These are phyloP conservation scores for Brassica cretica DNA, from an alignment of 345 rosid genomes.

Conservation along the genomic window DNA sequence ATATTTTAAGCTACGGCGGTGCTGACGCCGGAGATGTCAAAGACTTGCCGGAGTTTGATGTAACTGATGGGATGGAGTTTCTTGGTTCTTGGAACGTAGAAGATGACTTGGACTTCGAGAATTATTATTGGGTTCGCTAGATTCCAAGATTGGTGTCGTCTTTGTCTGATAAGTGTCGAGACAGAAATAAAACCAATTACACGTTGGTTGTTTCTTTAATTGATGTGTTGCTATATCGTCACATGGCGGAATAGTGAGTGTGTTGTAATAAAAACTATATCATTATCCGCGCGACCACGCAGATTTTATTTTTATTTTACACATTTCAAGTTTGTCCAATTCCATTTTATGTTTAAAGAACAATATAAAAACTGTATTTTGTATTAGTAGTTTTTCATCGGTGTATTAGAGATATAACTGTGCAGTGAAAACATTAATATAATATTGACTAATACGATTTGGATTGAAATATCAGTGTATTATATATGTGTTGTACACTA, in stretches of 20 bases:
- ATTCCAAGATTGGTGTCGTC: slow-evolving; percentile 7
- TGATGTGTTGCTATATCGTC: neutral
- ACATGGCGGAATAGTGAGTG: neutral
- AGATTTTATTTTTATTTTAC: too few relatives aligned
- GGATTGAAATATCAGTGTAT: too few relatives aligned
- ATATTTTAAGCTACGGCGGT: slow-evolving; percentile 13
- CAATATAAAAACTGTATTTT: too few relatives aligned
- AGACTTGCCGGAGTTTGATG: slow-evolving; percentile 7
- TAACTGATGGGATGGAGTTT: slow-evolving; percentile 13
- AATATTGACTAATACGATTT: too few relatives aligned
- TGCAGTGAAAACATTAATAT: too few relatives aligned
- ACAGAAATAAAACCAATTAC: slow-evolving; percentile 11
- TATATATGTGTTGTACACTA: too few relatives aligned
- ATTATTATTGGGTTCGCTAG: neutral
- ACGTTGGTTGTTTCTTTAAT: slow-evolving; percentile 16
- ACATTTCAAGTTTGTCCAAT: too few relatives aligned
- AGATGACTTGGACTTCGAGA: slow-evolving; percentile 6
- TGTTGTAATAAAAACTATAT: too few relatives aligned
- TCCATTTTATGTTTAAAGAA: too few relatives aligned
- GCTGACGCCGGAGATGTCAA: neutral
- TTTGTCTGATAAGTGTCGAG: slow-evolving; percentile 10
- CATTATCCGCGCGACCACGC: too few relatives aligned
- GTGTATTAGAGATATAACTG: too few relatives aligned
- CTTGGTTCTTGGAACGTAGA: slow-evolving; percentile 28
- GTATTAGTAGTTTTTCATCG: too few relatives aligned